Evolutionary conservation across 208 protist genomes (phyloP).

Genomic region (Leishmania turanica): DNA sequence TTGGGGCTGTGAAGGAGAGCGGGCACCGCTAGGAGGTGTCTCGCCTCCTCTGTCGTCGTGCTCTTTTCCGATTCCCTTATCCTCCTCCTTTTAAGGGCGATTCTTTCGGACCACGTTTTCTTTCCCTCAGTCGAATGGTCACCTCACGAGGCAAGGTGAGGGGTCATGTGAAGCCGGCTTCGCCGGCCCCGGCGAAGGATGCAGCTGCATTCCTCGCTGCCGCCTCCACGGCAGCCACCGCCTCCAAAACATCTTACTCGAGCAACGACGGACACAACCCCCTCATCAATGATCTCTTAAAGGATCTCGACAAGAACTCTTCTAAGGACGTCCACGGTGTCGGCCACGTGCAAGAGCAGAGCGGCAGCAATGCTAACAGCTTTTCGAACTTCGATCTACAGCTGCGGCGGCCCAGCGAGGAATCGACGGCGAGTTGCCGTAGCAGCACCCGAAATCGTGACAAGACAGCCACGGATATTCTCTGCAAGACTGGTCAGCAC

Average conservation of each 20-base stretch:
- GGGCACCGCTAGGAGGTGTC: not conserved
- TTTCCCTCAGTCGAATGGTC: constrained; percentile 7
- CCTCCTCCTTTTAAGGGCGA: not conserved
- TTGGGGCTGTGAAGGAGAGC: not conserved
- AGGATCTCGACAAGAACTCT: constrained; percentile 20
- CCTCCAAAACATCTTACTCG: not conserved
- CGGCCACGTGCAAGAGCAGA: constrained; percentile 12
- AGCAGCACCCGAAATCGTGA: constrained; percentile 3
- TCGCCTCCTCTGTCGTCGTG: not conserved
- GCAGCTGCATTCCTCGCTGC: not conserved
- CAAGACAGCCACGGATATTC: constrained; percentile 29
- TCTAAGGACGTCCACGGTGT: not conserved
- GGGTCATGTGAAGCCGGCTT: not conserved
- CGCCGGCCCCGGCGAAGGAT: not conserved
- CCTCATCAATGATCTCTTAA: constrained; percentile 50
- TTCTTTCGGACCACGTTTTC: not conserved
- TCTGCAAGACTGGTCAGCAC: constrained; percentile 38
- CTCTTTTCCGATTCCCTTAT: not conserved
- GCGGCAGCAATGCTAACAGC: constrained; percentile 15
- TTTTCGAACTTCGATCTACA: not conserved
- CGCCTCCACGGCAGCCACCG: not conserved
- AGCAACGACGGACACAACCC: constrained; percentile 23
- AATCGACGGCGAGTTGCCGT: not conserved
- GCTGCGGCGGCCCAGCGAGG: constrained; percentile 10
- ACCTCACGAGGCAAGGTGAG: constrained; percentile 2